Conservation (phyloP, 2,329 filamentous ascomycete genomes). For the Blastomyces silverae region DNA sequence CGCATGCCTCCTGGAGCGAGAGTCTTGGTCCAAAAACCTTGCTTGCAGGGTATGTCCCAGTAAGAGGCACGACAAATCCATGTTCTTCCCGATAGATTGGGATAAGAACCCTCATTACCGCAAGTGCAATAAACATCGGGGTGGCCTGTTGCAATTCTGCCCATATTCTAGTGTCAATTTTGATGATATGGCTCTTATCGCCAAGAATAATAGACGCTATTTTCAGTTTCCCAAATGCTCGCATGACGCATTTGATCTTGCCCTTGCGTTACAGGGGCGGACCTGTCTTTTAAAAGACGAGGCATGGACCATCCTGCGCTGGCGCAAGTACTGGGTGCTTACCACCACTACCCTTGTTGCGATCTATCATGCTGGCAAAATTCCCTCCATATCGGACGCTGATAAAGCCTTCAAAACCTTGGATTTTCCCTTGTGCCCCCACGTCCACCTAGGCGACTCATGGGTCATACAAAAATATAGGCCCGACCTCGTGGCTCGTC, state of each 20-base stretch:
- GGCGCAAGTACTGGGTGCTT: not conserved
- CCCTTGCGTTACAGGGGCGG: not conserved
- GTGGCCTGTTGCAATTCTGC: not conserved
- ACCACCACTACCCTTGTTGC: not conserved
- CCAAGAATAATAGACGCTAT: no score
- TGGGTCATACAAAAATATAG: not conserved
- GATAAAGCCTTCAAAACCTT: not conserved
- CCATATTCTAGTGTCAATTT: not conserved
- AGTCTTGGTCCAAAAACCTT: not conserved
- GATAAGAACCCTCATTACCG: not conserved
- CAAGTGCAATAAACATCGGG: not conserved
- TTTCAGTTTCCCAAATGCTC: not conserved
- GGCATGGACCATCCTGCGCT: not conserved
- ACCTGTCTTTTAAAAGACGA: not conserved
- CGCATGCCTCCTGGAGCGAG: not conserved
- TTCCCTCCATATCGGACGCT: not conserved
- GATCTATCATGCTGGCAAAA: not conserved
- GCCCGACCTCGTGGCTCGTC: not conserved
- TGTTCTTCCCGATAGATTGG: conserved; percentile 7
- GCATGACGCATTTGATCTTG: not conserved
- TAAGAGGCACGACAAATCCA: not conserved
- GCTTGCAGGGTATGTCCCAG: not conserved
- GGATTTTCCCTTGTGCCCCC: conserved; percentile 3
- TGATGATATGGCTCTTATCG: not conserved
- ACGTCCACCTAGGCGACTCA: conserved; percentile 1